Percentiles rank a stretch among this genome's conserved stretches.
phyloP scores from a whole-genome alignment of 768 basidiomycete species.

The Xerocomellus dryophilus region DNA sequence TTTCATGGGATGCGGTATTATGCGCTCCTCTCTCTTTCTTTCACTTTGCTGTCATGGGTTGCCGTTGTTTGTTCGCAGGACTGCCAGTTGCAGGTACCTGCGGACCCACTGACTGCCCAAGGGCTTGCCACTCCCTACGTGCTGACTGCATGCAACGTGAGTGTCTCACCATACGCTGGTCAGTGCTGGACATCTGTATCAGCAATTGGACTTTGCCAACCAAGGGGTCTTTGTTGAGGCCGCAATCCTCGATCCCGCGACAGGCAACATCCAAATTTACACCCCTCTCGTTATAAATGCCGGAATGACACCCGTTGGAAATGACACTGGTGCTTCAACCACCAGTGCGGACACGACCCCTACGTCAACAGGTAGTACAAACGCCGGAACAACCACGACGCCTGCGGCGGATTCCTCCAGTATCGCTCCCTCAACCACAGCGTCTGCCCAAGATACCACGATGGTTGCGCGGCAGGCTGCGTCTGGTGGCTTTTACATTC shows the following conservation, averaged over 20 bases:
- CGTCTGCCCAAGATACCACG: not conserved
- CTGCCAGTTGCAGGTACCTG: constrained; percentile 22
- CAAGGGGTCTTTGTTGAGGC: constrained; percentile 27
- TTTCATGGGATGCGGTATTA: constrained; percentile 11
- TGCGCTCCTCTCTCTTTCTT: constrained; percentile 6
- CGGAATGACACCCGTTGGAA: constrained; percentile 22
- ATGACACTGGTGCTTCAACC: not conserved
- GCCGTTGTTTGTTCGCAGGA: constrained; percentile 20
- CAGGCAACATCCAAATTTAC: constrained; percentile 27
- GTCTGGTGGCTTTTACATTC: constrained; percentile 20
- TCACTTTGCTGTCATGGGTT: constrained; percentile 15
- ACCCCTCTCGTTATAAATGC: constrained; percentile 30
- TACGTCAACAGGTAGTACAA: not conserved
- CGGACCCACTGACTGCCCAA: constrained; percentile 21
- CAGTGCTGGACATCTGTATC: not conserved
- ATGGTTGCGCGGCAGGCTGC: constrained; percentile 11
- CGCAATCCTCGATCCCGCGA: constrained; percentile 29
- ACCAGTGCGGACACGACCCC: not conserved
- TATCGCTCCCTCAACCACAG: not conserved
- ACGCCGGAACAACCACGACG: not conserved
- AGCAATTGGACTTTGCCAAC: constrained; percentile 30
- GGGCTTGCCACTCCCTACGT: constrained; percentile 29
- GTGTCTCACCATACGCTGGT: not conserved
- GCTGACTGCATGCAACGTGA: constrained; percentile 29
- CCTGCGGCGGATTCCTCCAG: not conserved